phyloP scores from a whole-genome alignment of 345 rosid species.

The Bretschneidera sinensis region DNA sequence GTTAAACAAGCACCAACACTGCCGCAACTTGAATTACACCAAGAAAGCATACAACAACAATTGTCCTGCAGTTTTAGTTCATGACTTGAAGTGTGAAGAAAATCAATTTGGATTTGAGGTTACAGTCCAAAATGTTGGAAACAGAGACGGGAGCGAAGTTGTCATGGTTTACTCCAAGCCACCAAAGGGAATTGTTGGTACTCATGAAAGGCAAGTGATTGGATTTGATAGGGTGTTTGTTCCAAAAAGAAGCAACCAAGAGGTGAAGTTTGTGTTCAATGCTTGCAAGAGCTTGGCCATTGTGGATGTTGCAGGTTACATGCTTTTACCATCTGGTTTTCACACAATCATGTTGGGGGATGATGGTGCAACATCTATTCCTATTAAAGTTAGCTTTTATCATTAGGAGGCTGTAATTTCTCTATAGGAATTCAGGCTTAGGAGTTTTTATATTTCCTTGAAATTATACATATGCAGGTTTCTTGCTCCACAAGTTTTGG shows the following conservation, averaged over 20 bases:
- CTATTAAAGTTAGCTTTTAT: no score
- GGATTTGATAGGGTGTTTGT: constrained; percentile 28
- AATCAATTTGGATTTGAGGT: constrained; percentile 11
- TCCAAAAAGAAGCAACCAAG: constrained; percentile 11
- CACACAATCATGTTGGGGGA: constrained; percentile 26
- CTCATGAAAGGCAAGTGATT: constrained; percentile 22
- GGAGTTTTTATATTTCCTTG: no score
- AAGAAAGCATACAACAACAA: not conserved
- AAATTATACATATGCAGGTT: no score
- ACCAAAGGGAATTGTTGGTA: no score
- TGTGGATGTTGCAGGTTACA: constrained; percentile 15
- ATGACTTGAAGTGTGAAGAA: not conserved
- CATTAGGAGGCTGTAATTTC: no score
- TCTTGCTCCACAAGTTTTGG: no score
- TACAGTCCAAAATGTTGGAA: constrained; percentile 17
- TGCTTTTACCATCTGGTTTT: constrained; percentile 18
- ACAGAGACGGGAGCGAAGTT: constrained; percentile 27
- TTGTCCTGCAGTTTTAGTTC: constrained; percentile 16
- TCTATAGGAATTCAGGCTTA: no score
- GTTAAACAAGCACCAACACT: constrained; percentile 17
- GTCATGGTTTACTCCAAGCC: constrained; percentile 25
- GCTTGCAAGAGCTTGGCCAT: constrained; percentile 23
- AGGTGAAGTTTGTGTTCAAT: constrained; percentile 19
- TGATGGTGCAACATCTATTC: no score
- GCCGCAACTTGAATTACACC: constrained; percentile 14